Evolutionary conservation across 352 stramenopile genomes (phyloP), one percentile per base, ranked within the genome.

Genomic region (Phytophthora hybrid): DNA sequence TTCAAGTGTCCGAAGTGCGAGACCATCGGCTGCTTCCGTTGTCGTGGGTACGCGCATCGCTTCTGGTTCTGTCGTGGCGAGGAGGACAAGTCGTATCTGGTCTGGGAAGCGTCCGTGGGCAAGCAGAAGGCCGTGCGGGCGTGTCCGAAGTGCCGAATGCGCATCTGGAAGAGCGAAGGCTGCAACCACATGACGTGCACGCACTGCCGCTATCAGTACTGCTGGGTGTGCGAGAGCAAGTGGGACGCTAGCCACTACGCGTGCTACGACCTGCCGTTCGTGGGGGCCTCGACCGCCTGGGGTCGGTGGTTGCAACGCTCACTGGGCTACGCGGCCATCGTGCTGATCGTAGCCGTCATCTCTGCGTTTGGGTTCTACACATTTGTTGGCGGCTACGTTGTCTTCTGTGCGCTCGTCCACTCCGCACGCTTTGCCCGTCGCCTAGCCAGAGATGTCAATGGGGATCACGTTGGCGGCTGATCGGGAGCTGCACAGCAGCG

Each of bases 81-180:
- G 52, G 70, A 82, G 32, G 86, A 93, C 69, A 69, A 77, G 64
- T 92, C 84, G 44, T 93, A 91, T 62, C 37, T 78, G 39, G 57
- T 59, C 13, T 93, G 87, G 87, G 83, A 91, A 58, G 80, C 77
- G 31, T 91, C 83, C 8, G 80, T 93, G 37, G 84, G 84, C 39
- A 78, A 81, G 32, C 62, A 76, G 10, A 80, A 78, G 11, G 76
- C 84, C 3, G 84, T 93, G 37, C 87, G 87, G 6, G 68, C 72
- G 9, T 92, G 87, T 67, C 87, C 87, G 10, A 74, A 81, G 18
- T 93, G 87, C 54, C 63, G 80, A 11, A 90, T 93, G 78, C 78
- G 83, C 51, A 93, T 93, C 60, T 93, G 87, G 87, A 93, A 92
- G 74, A 88, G 77, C 44, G 87, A 93, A 64, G 86, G 86, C 14